These are phyloP conservation scores for Pseudohalonectria lignicola DNA, from an alignment of 2,329 filamentous ascomycete genomes.

Conservation along the genomic window DNA sequence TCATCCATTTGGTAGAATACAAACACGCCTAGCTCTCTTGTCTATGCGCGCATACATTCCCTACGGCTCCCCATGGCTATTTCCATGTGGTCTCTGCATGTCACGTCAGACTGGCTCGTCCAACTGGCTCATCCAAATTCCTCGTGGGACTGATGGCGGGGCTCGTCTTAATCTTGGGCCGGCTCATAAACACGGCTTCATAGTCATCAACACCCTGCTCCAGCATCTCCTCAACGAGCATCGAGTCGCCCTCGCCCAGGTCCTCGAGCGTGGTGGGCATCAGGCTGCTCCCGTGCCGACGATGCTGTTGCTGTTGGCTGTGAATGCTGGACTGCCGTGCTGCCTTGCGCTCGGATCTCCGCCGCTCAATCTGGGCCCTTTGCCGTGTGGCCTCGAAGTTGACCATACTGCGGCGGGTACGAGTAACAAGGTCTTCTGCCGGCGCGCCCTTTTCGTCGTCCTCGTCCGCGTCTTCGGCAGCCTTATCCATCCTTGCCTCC, in stretches of 20 bases:
- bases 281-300: not conserved
- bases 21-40: not conserved
- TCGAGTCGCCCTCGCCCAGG: constrained; percentile 8
- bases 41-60: no score
- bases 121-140: not conserved
- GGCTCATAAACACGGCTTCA: constrained; percentile 72
- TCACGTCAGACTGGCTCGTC: no score
- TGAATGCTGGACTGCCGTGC: constrained; percentile 15
- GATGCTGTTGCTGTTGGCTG: constrained; percentile 8
- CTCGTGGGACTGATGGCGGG: constrained; percentile 44
- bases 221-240: constrained; percentile 60
- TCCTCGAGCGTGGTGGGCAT: not conserved
- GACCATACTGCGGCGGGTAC: constrained; percentile 51
- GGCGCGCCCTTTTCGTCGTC: constrained; percentile 26
- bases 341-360: constrained; percentile 36
- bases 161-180: constrained; percentile 70
- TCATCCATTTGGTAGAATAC: no score
- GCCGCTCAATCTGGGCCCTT: constrained; percentile 47
- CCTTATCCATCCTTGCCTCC: constrained; percentile 10
- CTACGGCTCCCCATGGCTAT: no score
- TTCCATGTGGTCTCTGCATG: no score
- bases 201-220: constrained; percentile 56
- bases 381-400: constrained; percentile 50
- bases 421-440: constrained; percentile 44
- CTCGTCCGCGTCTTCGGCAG: constrained; percentile 16